phyloP scores from a whole-genome alignment of 192 early-diverging fungal genomes.

The Mortierella alpina region DNA sequence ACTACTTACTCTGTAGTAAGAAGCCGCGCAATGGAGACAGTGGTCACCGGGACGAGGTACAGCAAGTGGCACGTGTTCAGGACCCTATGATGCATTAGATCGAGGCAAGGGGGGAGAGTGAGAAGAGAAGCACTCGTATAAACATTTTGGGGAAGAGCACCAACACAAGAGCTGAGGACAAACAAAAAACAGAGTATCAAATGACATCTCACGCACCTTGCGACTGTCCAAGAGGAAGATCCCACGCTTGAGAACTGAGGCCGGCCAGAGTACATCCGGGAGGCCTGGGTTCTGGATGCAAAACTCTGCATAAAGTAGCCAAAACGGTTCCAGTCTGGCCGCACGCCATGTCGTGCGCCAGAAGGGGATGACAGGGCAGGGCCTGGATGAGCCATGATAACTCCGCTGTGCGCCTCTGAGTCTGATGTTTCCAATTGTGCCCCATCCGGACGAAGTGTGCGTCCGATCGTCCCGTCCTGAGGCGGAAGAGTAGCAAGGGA shows the following conservation, averaged over 20 bases:
- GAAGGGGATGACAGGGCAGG: not conserved
- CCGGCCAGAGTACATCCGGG: constrained; percentile 30
- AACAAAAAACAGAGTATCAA: constrained; percentile 6
- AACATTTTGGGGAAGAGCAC: not conserved
- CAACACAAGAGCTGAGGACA: not conserved
- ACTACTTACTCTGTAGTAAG: constrained; percentile 44
- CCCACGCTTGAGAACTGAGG: constrained; percentile 24
- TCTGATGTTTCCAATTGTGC: too few species aligned
- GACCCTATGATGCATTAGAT: constrained; percentile 12
- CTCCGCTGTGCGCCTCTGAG: constrained; percentile 23
- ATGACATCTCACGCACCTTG: constrained; percentile 31
- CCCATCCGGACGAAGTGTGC: too few species aligned
- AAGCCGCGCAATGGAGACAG: constrained; percentile 33
- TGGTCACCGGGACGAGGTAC: constrained; percentile 49
- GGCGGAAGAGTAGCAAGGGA: too few species aligned
- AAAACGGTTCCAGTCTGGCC: constrained; percentile 5
- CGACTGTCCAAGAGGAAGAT: constrained; percentile 26
- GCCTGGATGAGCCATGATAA: constrained; percentile 33
- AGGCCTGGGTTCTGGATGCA: constrained; percentile 19
- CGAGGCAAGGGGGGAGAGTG: not conserved
- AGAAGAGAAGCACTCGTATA: not conserved
- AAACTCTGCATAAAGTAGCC: constrained; percentile 6
- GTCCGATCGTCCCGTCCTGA: too few species aligned
- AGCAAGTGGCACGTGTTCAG: constrained; percentile 43
- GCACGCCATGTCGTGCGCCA: too few species aligned